Evolutionary conservation across 2,329 filamentous ascomycete genomes (phyloP), one percentile per base, ranked within the genome.

Genomic region (Colletotrichum sp.): DNA sequence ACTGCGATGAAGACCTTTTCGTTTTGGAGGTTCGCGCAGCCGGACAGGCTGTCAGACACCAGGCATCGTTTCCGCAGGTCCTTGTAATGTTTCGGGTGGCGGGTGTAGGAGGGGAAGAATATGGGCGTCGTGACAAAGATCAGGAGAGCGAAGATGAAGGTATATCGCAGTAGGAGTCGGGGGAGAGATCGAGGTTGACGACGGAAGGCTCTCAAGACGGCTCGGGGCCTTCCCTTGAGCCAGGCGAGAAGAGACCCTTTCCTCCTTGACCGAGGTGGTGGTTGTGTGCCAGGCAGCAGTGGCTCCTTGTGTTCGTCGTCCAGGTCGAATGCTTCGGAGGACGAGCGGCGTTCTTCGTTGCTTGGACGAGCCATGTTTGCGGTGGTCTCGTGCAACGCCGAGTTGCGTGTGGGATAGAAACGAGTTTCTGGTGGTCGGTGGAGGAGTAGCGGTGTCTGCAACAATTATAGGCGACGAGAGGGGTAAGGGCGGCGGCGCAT

Each of bases 1-100:
- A 93, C 91, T 2, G 92, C 92, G 67, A 96, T 94, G 80, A 94
- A 95, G n/a, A 95, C 86, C 79, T 92, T 93, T 81, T 95, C 92
- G 66, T 90, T 87, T 60, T 78, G 75, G 0, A 82, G 78, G 75
- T 87, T 87, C 27, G 83, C 86, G 75, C 86, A 85, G 30, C 85
- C 84, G 9, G 80, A 71, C 43, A 77, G 28, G 48, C 79, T 74
- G 48, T 75, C 68, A 15, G 80, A 77, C 3, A 78, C 82, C 25
- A 79, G 75, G 75, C 85, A 86, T 71, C 80, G 71, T 27, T 79
- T 74, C 10, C 80, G 79, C 7, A 86, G 79, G 12, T 80, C 79
- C 36, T 76, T 77, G 75, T 87, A 87, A 76, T 88, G 87, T 3
- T 80, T 76, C 9, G 85, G 85, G 4, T 83, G 84, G 34, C 81